Evolutionary conservation across 176 grass and related monocot genomes (phyloP).

Genomic region (Cenchrus fungigraminus): DNA sequence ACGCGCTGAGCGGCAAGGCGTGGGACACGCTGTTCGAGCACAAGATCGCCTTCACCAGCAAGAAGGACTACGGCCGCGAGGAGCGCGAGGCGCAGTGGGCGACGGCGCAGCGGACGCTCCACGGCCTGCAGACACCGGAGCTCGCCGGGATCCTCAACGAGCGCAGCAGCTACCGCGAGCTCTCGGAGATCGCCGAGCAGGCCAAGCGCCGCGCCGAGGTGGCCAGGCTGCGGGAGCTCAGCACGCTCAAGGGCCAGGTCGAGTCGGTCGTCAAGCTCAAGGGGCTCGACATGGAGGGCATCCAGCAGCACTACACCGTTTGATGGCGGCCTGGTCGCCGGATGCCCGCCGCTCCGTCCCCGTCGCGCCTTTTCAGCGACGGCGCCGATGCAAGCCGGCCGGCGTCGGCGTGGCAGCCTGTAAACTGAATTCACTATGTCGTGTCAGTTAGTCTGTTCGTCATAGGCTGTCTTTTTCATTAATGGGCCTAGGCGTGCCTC

Average conservation of each 20-base stretch:
- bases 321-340: neutral
- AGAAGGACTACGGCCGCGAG: constrained; percentile 92
- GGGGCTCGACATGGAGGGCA: constrained; percentile 70
- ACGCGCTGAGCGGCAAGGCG: constrained; percentile 83
- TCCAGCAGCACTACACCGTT: constrained; percentile 82
- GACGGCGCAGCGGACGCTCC: constrained; percentile 83
- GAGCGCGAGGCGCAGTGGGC: constrained; percentile 96
- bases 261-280: constrained; percentile 84
- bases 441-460: neutral
- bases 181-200: constrained; percentile 93
- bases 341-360: neutral
- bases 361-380: constrained; percentile 34
- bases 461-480: neutral
- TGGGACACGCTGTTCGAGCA: constrained; percentile 89
- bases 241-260: constrained; percentile 70
- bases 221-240: constrained; percentile 79
- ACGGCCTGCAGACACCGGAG: constrained; percentile 73
- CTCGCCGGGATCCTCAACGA: constrained; percentile 39
- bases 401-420: neutral
- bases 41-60: constrained; percentile 85
- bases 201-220: constrained; percentile 95
- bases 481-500: neutral
- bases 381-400: neutral
- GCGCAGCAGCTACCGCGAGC: constrained; percentile 71
- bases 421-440: neutral